Evolutionary conservation across 2,329 filamentous ascomycete genomes (phyloP), one percentile per base, ranked within the genome.

Genomic region (Penicillium glabrum): DNA sequence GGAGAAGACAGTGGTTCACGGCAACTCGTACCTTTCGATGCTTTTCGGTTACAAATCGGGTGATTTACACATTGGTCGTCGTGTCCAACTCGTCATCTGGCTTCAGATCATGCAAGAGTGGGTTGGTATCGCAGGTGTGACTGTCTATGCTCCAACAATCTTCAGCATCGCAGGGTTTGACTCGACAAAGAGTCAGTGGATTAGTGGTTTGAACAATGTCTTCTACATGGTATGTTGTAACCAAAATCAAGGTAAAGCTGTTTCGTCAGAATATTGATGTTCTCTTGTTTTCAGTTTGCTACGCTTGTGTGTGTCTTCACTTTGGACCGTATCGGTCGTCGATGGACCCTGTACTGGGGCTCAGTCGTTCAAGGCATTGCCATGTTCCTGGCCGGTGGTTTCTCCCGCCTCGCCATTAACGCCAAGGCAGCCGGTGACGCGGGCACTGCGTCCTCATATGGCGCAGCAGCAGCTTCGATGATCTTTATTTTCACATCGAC

Each of bases 281-380:
- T 39, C n/a, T 39, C 10, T 23, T 19, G 1, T 24, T 7, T 9
- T 29, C 43, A 86, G 82, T 83, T 89, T 52, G 82, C 84, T 0
- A 90, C 87, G 0, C 76, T 89, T 11, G 82, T 90, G 53, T 88
- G 85, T 55, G 87, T 89, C 50, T 89, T 89, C 64, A 89, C 87
- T 0, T 75, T 90, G 0, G 87, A 90, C 65, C 80, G 83, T 0
- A 88, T 90, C 53, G 87, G 88, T 6, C 81, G 88, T 11, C 81
- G 88, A 14, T 86, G 85, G 84, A 89, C 86, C 0, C 73, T 89
- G 0, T 89, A 87, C 67, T 89, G 86, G 86, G 87, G 88, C 0
- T 81, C 86, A 0, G 77, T 83, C 0, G 86, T 78, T 0, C 86
- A 89, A 61, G 86, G 83, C 0, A 83, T 89, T 26, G 81, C 83